These are phyloP conservation scores for Thermothelomyces thermophilus DNA, from an alignment of 2,329 filamentous ascomycete species.

Conservation along the genomic window DNA sequence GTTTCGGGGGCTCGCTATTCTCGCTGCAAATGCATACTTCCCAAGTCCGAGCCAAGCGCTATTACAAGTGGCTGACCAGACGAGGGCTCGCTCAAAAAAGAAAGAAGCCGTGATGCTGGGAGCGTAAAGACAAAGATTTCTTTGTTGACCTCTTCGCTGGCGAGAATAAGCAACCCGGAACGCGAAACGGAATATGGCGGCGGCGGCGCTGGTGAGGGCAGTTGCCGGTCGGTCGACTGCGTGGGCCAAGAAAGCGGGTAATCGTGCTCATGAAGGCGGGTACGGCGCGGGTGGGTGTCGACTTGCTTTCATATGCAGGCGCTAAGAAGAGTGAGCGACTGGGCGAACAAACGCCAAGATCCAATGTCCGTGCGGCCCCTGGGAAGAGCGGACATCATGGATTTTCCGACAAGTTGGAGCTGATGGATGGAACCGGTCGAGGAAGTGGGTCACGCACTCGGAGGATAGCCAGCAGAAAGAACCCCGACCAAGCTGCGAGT, in stretches of 20 bases:
- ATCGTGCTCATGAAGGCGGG: constrained; percentile 4
- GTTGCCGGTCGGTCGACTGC: neutral
- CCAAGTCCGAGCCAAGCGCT: neutral
- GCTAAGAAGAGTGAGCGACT: constrained; percentile 1
- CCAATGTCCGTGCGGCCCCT: neutral
- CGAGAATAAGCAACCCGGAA: neutral
- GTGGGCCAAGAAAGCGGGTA: neutral
- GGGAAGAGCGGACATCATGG: constrained; percentile 6
- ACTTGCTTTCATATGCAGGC: constrained; percentile 10
- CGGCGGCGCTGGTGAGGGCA: neutral
- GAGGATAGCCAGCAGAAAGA: too few species aligned
- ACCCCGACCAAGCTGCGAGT: too few species aligned
- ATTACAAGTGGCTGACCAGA: neutral
- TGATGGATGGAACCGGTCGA: neutral
- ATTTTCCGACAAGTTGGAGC: constrained; percentile 1
- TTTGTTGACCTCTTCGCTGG: neutral
- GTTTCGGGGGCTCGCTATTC: constrained; percentile 14
- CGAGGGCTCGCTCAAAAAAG: neutral
- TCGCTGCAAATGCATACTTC: constrained; percentile 22
- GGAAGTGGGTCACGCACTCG: neutral
- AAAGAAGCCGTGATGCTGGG: neutral
- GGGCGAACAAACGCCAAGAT: constrained; percentile 1
- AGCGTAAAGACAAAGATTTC: neutral
- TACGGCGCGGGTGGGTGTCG: neutral
- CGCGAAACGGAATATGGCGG: neutral